These are phyloP conservation scores for Calonectria honghensis DNA, from an alignment of 2,329 filamentous ascomycete species.

Conservation along the genomic window DNA sequence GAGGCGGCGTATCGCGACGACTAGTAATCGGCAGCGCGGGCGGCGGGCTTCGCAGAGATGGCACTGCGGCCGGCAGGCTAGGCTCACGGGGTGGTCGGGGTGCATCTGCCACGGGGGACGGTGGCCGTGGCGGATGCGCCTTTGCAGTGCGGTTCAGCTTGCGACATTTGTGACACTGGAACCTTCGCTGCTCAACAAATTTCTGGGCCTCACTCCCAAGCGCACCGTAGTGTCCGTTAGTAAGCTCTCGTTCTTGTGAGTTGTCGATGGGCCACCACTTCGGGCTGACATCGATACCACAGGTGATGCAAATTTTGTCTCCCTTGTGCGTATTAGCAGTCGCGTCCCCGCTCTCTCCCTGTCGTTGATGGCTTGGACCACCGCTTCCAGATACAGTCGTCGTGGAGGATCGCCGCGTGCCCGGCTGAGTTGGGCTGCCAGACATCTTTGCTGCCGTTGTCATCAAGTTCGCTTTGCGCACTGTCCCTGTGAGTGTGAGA, in stretches of 20 bases:
- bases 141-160: conserved; percentile 70
- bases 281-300: conserved; percentile 82
- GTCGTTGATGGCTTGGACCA: conserved; percentile 47
- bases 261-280: conserved; percentile 81
- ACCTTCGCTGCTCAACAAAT: conserved; percentile 76
- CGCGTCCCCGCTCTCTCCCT: conserved; percentile 54
- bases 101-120: conserved; percentile 49
- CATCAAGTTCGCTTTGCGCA: conserved; percentile 90
- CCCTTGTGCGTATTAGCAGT: conserved; percentile 59
- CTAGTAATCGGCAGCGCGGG: conserved; percentile 47
- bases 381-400: conserved; percentile 60
- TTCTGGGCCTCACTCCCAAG: conserved; percentile 75
- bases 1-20: conserved; percentile 52
- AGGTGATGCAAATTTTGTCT: conserved; percentile 77
- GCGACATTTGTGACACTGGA: conserved; percentile 86
- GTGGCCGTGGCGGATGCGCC: conserved; percentile 50
- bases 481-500: conserved; percentile 90
- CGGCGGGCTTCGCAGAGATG: conserved; percentile 57
- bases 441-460: conserved; percentile 77
- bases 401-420: conserved; percentile 74
- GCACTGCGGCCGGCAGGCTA: conserved; percentile 45
- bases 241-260: conserved; percentile 70
- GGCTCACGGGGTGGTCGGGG: conserved; percentile 47
- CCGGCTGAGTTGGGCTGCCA: conserved; percentile 56
- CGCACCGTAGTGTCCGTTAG: conserved; percentile 70